phyloP scores from a whole-genome alignment of 805 yeast species.

The Barnettozyma californica region DNA sequence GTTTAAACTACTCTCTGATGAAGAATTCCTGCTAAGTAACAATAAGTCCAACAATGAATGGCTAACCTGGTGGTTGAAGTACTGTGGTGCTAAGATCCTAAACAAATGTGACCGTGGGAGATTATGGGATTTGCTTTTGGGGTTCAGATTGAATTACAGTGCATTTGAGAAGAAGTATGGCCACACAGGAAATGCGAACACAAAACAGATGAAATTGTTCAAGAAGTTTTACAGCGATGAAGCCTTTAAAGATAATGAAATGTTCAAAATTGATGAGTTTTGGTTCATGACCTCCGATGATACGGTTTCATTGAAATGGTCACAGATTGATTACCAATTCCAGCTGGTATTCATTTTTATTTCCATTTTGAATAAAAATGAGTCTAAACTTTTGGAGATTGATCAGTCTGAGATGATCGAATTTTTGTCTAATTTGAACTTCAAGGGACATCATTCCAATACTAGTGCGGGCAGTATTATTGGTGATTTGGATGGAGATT shows the following conservation, averaged over 20 bases:
- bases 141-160: constrained; percentile 54
- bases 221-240: constrained; percentile 17
- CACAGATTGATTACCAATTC: constrained; percentile 66
- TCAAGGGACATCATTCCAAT: constrained; percentile 1
- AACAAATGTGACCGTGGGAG: constrained; percentile 78
- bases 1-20: constrained; percentile 71
- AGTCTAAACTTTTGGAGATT: constrained; percentile 71
- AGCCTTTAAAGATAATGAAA: constrained; percentile 6
- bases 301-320: constrained; percentile 39
- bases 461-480: not conserved
- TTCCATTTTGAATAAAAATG: constrained; percentile 76
- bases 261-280: constrained; percentile 11
- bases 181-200: constrained; percentile 4
- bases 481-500: not conserved
- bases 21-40: constrained; percentile 57
- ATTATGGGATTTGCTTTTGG: constrained; percentile 82
- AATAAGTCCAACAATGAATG: constrained; percentile 68
- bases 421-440: constrained; percentile 46
- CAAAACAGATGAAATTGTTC: constrained; percentile 18
- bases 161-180: constrained; percentile 11
- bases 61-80: constrained; percentile 94
- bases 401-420: constrained; percentile 89
- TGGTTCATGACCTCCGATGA: constrained; percentile 20
- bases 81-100: constrained; percentile 83
- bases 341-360: constrained; percentile 71